Evolutionary conservation across 176 grass and related monocot species (phyloP).

Genomic region (Zoysia pacifica): DNA sequence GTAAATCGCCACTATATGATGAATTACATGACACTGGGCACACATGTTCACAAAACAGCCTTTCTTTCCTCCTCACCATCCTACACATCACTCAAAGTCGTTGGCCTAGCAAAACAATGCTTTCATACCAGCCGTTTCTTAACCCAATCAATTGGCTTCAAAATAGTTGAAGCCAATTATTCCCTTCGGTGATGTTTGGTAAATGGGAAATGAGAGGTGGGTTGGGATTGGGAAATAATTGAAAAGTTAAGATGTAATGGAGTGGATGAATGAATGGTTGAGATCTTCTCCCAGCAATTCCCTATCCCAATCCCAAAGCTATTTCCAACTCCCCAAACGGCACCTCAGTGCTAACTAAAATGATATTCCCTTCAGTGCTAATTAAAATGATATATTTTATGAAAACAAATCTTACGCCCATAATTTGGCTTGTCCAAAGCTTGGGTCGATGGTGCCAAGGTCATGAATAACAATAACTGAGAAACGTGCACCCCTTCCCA

Average conservation of each 20-base stretch:
- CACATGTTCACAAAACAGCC: neutral
- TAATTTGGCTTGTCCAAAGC: neutral
- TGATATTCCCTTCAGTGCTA: neutral
- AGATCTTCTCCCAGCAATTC: too few relatives aligned
- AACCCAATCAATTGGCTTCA: neutral
- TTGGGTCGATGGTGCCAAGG: neutral
- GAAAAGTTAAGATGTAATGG: too few relatives aligned
- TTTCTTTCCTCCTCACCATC: neutral
- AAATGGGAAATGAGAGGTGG: too few relatives aligned
- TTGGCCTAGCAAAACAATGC: neutral
- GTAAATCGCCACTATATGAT: neutral
- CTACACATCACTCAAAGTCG: neutral
- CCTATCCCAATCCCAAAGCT: too few relatives aligned
- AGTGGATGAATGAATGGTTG: too few relatives aligned
- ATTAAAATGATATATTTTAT: too few relatives aligned
- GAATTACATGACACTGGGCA: neutral
- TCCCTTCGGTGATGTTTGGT: neutral
- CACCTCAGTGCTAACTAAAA: neutral
- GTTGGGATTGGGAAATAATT: too few relatives aligned
- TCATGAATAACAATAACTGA: slow-evolving; percentile 1
- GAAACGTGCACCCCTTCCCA: neutral
- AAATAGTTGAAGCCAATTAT: neutral
- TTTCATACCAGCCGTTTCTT: neutral
- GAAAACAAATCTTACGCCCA: neutral
- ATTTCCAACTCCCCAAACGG: too few relatives aligned